Percentiles rank a stretch among this genome's conserved stretches.
Evolutionary conservation across 306 rosid genomes (phyloP).

Genomic region (Alnus rubra): DNA sequence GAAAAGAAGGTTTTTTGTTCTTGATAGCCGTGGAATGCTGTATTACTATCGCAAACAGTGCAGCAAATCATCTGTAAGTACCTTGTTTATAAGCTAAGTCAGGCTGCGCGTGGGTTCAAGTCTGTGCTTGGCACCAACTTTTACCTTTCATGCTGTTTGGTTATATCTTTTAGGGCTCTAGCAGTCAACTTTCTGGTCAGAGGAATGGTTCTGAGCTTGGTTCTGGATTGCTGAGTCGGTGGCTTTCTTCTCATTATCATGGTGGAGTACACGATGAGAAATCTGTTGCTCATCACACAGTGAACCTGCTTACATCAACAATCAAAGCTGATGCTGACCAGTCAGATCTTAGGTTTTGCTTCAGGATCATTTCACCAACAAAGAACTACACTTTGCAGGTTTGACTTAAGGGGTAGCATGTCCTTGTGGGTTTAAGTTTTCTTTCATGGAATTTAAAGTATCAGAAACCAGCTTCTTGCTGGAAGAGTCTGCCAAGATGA

Average conservation of each 20-base stretch:
- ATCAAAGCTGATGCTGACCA: conserved; percentile 99
- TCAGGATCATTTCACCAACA: conserved; percentile 97
- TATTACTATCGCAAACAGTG: conserved; percentile 94
- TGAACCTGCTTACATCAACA: conserved; percentile 95
- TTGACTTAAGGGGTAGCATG: conserved; percentile 33
- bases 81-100: conserved; percentile 30
- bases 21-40: conserved; percentile 97
- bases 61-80: conserved; percentile 92
- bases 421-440: conserved; percentile 13
- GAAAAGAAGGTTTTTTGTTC: conserved; percentile 99
- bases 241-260: conserved; percentile 96
- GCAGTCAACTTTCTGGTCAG: conserved; percentile 83
- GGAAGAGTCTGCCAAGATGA: conserved; percentile 16
- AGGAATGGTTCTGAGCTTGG: conserved; percentile 99
- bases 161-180: conserved; percentile 63
- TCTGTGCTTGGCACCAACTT: conserved; percentile 21
- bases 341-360: conserved; percentile 97
- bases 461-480: not conserved
- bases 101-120: conserved; percentile 22
- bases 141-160: conserved; percentile 28
- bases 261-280: conserved; percentile 99
- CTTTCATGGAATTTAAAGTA: not conserved
- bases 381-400: conserved; percentile 99
- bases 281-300: conserved; percentile 98
- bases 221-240: conserved; percentile 95